Evolutionary conservation across 2,329 filamentous ascomycete species (phyloP), one percentile per base, ranked within the genome.

Genomic region (Gyromitra esculenta): DNA sequence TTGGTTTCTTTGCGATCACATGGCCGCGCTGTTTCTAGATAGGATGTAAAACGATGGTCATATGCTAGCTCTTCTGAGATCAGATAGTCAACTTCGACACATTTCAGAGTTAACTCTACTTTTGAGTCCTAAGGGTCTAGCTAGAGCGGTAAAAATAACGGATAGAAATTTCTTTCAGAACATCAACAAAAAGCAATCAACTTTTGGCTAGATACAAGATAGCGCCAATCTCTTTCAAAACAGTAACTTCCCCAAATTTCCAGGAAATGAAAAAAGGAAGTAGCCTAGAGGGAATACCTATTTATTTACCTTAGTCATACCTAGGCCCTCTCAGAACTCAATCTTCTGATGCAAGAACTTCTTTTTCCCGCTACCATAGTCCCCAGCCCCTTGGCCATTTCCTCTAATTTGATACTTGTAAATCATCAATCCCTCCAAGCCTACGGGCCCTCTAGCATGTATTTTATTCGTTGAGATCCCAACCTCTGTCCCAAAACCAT

Each of bases 381-480:
- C 89, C 0, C 88, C 88, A 25, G 92, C 93, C n/a, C 90, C 87
- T 80, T 99, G 96, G 8, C 94, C 96, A 75, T 89, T 86, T 0
- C 95, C 96, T 48, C 92, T 87, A 78, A 99, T 87, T 84, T 96
- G 89, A 86, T 97, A 99, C 86, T 97, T 97, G 85, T 99, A 97
- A 78, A 98, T 98, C 83, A 93, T 97, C 83, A 99, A 84, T 0
- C 96, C 96, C 82, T 98, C 96, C 67, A 99, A 85, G 0, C 96
- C 96, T 5, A 99, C 96, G 0, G 96, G 96, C 0, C 96, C 96
- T 65, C 96, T 87, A 0, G 93, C 92, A 83, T 99, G 96, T 79
- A 99, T 97, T 86, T 98, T 99, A 86, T 97, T 99, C 64, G 96
- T 99, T 85, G 92, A 96, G 84, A 99, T 98, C 70, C 96, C 96